Evolutionary conservation across 208 protist species (phyloP), one percentile per base, ranked within the genome.

Genomic region (Trypanosomatidae sp.): DNA sequence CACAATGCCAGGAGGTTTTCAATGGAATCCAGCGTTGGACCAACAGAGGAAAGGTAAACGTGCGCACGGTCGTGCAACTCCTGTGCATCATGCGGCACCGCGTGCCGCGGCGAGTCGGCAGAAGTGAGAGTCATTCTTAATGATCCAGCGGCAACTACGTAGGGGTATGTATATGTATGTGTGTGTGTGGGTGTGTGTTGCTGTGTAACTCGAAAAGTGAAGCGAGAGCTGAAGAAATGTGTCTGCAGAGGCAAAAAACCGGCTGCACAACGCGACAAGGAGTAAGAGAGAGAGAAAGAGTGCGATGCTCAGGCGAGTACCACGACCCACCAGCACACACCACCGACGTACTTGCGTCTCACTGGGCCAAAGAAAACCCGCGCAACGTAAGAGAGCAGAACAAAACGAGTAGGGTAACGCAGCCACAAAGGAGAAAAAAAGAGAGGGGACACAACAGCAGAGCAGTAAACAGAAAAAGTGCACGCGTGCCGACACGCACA

Each of bases 21-120:
- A 30, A 80, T 64, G 3, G 76, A 80, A 47, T 74, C 46, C 12
- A 79, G 53, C 17, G 74, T 28, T 1, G 69, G 62, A 1, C 52
- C 60, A 12, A 79, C 69, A 0, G 59, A 39, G 22, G 74, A 64
- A 17, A 79, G 22, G 30, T 66, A 79, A 25, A 25, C 52, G 46
- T 69, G 69, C 5, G 69, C 46, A 62, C 74, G 74, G 25, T 71
- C 55, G 53, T 62, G 74, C 28, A 79, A 58, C 64, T 79, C 74
- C 33, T 73, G 67, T 8, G 62, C 43, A 10, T 74, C 74, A 33
- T 55, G 39, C 46, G 74, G 69, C 33, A 74, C 44, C 2, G 22
- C 5, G 33, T 49, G 69, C 69, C 66, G 52, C 5, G 17, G 55
- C 1, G 69, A 49, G 30, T 10, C n/a, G 59, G 28, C 49, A 17